Base-by-base conservation (phyloP, 2,329 filamentous ascomycete species). In the Dissoconium aciculare region DNA sequence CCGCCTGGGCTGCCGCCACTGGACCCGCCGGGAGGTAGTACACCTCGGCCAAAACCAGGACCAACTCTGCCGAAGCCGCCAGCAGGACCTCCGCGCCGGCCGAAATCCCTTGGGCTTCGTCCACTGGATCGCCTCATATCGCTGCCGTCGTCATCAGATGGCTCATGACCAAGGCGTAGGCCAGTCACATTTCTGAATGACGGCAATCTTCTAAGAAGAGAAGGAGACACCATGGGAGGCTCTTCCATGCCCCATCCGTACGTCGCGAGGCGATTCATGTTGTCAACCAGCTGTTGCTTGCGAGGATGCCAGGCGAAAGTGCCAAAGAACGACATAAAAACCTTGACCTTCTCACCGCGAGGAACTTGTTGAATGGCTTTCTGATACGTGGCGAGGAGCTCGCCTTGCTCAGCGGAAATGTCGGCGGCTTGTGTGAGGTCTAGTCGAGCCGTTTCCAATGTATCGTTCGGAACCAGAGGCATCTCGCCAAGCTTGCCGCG, bases 281-380 rank as follows among this genome's bases (percentile, higher is more conserved):
- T 57, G 3, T 60, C 44, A 11, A 72, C 56, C 5, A 66, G 41
- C 2, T 50, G 45, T 10, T 53, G 45, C 19, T 51, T 48, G 28
- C 53, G 47, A 19, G 30, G 27, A 29, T 56, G 49, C 47, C 62
- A 57, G 19, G 57, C 51, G 42, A 56, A 65, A 26, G 58, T 58
- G 31, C 74, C 71, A 26, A 80, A 63, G 27, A 70, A 51, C 5
- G 69, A 66, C 11, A 57, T 52, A 54, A 81, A 83, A 0, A 64
- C 60, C 2, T 56, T 54, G 9, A 44, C 45, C 34, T 71, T 60
- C 26, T 60, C 38, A 3, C 50, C 43, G 5, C 47, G 49, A 11
- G 62, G 59, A 3, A 70, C 45, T 3, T 40, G 42, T 27, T 56
- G 42, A 35, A 66, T 62, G 3, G 65, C 62, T 1, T 57, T 41